Conservation (phyloP, 2,329 filamentous ascomycete genomes). For the Pseudogymnoascus pannorum region DNA sequence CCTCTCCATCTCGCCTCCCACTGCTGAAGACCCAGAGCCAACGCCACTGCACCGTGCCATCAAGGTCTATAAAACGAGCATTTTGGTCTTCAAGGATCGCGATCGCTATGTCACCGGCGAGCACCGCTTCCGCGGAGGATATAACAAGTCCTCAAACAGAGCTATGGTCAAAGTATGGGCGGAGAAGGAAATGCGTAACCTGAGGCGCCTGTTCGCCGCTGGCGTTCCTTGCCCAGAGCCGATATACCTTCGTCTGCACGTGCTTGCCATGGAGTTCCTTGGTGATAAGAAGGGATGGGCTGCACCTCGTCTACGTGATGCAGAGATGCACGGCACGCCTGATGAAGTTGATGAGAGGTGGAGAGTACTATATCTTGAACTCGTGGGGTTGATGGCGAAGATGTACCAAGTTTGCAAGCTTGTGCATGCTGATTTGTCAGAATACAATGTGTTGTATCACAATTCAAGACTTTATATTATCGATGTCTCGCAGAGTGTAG, state of each 20-base stretch:
- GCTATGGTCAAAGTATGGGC: constrained; percentile 99
- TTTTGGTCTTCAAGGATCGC: constrained; percentile 94
- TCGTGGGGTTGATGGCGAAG: constrained; percentile 80
- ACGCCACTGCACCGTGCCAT: constrained; percentile 70
- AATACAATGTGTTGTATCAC: constrained; percentile 96
- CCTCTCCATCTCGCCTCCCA: constrained; percentile 50
- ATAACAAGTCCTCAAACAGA: constrained; percentile 89
- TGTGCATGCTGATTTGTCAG: constrained; percentile 92
- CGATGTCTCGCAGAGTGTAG: constrained; percentile 94
- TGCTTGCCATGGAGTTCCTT: constrained; percentile 89
- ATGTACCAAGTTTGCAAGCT: constrained; percentile 90
- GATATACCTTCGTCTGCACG: constrained; percentile 82
- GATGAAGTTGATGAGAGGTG: constrained; percentile 66
- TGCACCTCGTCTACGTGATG: constrained; percentile 82
- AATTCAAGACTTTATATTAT: constrained; percentile 81
- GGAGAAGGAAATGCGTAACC: constrained; percentile 94
- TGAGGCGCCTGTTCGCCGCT: constrained; percentile 73
- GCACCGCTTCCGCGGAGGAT: constrained; percentile 81
- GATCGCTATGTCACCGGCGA: constrained; percentile 95
- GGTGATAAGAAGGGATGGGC: constrained; percentile 82
- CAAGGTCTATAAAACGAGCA: constrained; percentile 98
- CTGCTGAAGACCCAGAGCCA: constrained; percentile 41
- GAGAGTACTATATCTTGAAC: constrained; percentile 71
- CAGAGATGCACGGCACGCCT: constrained; percentile 52
- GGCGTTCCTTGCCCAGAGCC: constrained; percentile 89